Evolutionary conservation across 306 rosid species (phyloP), one percentile per base, ranked within the genome.

Genomic region (Cajanus cajan): DNA sequence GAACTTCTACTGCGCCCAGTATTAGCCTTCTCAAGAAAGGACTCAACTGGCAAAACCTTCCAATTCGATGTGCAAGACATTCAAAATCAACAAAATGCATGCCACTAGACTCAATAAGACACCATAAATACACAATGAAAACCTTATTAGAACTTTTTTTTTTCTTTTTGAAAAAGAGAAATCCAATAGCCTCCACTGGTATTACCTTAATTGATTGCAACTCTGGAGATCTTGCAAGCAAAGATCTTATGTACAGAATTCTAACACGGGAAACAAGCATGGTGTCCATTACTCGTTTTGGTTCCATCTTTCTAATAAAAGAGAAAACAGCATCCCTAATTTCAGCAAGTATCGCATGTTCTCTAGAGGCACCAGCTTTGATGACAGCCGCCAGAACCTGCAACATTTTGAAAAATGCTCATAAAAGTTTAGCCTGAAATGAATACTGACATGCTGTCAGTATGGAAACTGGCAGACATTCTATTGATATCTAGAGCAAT

Each of bases 221-320:
- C 85, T 94, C 98, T 2, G 98, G 95, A 34, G 98, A 92, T 85
- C 97, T 92, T 68, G 97, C 95, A 84, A 94, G 93, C 82, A 94
- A 86, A 41, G 98, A 94, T 85, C 98, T 86, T 80, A 94, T 90
- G 80, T 94, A 92, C 83, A 94, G 86, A 71, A 94, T 92, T 86
- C 98, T 90, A 85, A 94, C 98, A 36, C 98, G 97, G 77, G 98
- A 94, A 84, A 94, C 92, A 77, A 92, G 97, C 98, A 94, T 94
- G 73, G 98, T 92, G 82, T 94, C 98, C 98, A 94, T 94, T 11
- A 92, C 98, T 81, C 97, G 85, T 88, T 90, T 90, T 10, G 97
- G 97, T 85, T 94, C 98, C 97, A 94, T 90, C 83, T 94, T 94
- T 77, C 95, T 90, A 15, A 94, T 85, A 80, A 94, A 94, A 65